Evolutionary conservation across 148 eudicot genomes (phyloP), one percentile per base, ranked within the genome.

Genomic region (Amaranthus cruentus): DNA sequence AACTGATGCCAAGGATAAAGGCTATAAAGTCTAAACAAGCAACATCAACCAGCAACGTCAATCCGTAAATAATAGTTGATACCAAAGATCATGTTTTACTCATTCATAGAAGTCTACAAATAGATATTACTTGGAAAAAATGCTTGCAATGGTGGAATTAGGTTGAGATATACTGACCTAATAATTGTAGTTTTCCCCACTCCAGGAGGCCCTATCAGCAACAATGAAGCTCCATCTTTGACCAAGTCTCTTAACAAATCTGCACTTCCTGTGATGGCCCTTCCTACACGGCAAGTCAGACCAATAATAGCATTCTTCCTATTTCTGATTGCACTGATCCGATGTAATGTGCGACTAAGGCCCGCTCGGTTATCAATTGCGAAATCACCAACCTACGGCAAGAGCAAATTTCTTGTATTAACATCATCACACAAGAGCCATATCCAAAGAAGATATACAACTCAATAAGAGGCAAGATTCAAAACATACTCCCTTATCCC

Each of bases 191-290:
- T 95, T 83, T 95, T 95, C 49, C 98, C 98, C 69, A 95, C 98
- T 75, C 98, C 98, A 5, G 98, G 98, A 84, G 98, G 98, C 54
- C 98, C 98, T 78, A 95, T 95, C 62, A 95, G 90, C 84, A 95
- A 82, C 81, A 95, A 78, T 18, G 98, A 95, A 81, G 90, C 96
- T 62, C 98, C 98, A 81, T 88, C 92, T 77, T 87, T 81, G 54
- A 95, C 87, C 85, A 95, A 85, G 79, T 95, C 97, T 62, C 88
- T 84, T 81, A 95, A 75, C 55, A 86, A 81, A 82, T 90, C 88
- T 71, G 98, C 98, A 83, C 98, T 95, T 65, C 98, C 98, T 9
- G 97, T 82, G 52, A 95, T 79, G 38, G 97, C 96, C 68, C 98
- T 88, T 68, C 98, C 96, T 72, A 90, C 94, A 76, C 98, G 92